Conservation (phyloP, 148 eudicot genomes). For the Rhododendron molle region DNA sequence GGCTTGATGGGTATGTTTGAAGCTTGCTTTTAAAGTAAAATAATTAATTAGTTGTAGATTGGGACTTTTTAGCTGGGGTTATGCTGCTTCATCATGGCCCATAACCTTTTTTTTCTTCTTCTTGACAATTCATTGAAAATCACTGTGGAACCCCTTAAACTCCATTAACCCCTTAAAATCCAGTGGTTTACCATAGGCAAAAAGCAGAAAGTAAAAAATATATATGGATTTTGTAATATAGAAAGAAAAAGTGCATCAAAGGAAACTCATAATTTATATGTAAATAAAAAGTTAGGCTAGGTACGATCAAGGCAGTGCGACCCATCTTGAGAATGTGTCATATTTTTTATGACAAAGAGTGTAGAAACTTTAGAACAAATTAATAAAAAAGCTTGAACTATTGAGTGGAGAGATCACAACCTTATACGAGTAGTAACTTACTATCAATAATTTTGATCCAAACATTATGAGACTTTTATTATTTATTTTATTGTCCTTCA, state of each 20-base stretch:
- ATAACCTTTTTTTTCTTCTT: too few relatives aligned
- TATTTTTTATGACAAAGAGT: background rate
- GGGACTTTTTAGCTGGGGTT: conserved; percentile 4
- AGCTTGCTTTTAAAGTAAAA: conserved; percentile 8
- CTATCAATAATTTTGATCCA: too few relatives aligned
- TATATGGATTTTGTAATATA: background rate
- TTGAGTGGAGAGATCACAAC: too few relatives aligned
- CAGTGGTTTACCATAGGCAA: background rate
- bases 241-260: background rate
- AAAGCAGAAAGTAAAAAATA: background rate
- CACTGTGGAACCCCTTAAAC: background rate
- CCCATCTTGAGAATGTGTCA: background rate
- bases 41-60: background rate
- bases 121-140: background rate
- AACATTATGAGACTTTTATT: too few relatives aligned
- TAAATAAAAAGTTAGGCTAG: background rate
- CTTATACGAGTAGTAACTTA: too few relatives aligned
- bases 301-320: background rate
- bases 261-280: background rate
- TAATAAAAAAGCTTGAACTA: background rate
- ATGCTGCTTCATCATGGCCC: background rate
- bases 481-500: too few relatives aligned
- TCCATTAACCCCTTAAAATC: background rate
- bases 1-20: background rate
- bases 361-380: background rate